Conservation (phyloP, 371 early-diverging fungal genomes). For the Entomophthora muscae region DNA sequence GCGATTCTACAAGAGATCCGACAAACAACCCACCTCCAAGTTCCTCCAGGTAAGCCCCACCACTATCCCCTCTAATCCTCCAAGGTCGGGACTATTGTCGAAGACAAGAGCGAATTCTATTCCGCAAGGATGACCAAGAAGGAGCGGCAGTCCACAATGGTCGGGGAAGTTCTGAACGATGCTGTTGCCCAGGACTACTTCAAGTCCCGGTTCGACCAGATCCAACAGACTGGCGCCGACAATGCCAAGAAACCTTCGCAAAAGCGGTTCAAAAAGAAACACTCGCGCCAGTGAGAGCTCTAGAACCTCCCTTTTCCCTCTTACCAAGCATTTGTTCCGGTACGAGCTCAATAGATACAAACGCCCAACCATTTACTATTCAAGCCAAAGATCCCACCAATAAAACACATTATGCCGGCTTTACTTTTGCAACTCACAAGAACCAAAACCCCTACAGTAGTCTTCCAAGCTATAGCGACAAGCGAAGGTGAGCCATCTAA, state of each 20-base stretch:
- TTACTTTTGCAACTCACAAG: too few species aligned
- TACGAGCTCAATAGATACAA: too few species aligned
- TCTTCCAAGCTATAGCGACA: too few species aligned
- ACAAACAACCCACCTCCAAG: conserved; percentile 52
- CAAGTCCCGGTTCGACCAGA: conserved; percentile 65
- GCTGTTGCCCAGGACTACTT: conserved; percentile 50
- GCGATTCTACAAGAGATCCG: conserved; percentile 72
- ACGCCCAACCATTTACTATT: too few species aligned
- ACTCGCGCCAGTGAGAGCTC: too few species aligned
- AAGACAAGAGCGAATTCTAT: conserved; percentile 76
- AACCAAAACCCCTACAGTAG: too few species aligned
- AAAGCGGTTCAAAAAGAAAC: neutral
- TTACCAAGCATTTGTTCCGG: too few species aligned
- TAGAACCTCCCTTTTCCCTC: too few species aligned
- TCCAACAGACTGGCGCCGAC: conserved; percentile 36
- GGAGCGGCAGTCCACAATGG: conserved; percentile 65
- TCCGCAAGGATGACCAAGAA: conserved; percentile 62
- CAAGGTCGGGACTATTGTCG: conserved; percentile 82
- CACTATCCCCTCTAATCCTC: conserved; percentile 18
- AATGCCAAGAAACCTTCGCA: conserved; percentile 30
- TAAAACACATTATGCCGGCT: too few species aligned
- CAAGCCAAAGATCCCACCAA: too few species aligned
- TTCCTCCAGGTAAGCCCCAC: conserved; percentile 54
- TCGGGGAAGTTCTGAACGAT: conserved; percentile 76
- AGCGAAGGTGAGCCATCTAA: too few species aligned